A percentile compares a stretch with the other conserved stretches of the same genome.
These are phyloP conservation scores for Chaetomiaceae sp. DNA, from an alignment of 2,329 filamentous ascomycete species.

Conservation along the genomic window DNA sequence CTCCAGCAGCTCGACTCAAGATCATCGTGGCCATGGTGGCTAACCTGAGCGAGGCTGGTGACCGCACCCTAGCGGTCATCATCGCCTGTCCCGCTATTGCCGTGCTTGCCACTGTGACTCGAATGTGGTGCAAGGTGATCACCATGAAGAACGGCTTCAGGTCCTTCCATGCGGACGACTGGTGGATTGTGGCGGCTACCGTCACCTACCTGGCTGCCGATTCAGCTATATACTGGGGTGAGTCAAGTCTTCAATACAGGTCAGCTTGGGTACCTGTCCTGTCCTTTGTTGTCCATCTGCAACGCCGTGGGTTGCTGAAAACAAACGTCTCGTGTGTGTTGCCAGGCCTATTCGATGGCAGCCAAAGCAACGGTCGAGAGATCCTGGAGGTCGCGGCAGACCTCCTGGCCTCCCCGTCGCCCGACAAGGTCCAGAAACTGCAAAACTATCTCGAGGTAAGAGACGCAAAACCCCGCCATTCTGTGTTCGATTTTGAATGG, in stretches of 20 bases:
- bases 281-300: neutral
- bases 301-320: neutral
- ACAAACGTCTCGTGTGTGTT: too few species aligned
- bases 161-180: neutral
- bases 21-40: neutral
- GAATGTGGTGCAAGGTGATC: neutral
- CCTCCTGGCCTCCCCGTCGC: neutral
- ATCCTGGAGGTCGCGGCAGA: neutral
- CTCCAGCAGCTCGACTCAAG: too few species aligned
- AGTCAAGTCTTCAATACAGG: neutral
- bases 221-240: neutral
- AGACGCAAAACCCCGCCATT: too few species aligned
- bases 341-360: neutral
- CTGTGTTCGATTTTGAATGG: too few species aligned
- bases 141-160: neutral
- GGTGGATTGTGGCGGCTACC: neutral
- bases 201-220: neutral
- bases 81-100: neutral
- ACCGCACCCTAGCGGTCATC: neutral
- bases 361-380: neutral
- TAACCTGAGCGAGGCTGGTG: neutral
- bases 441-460: neutral
- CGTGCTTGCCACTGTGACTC: neutral
- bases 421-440: neutral
- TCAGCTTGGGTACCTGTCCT: neutral